Conservation (phyloP, 208 protist genomes). For the Leishmania major region DNA sequence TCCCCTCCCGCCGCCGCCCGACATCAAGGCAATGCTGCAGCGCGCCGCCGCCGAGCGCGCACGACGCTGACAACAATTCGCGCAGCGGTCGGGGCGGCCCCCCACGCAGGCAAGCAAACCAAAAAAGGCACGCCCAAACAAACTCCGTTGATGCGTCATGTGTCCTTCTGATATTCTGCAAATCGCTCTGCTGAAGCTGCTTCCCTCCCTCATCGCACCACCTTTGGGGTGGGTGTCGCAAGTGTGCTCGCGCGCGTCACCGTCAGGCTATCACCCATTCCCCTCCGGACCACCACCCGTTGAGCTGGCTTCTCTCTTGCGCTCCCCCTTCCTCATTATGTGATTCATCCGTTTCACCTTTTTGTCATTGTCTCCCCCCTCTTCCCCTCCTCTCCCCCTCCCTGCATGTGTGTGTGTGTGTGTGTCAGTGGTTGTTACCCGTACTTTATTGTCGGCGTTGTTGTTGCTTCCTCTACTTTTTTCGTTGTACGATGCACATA, state of each 20-base stretch:
- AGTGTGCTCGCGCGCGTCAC: background rate
- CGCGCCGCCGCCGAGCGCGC: conserved; percentile 71
- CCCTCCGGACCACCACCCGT: background rate
- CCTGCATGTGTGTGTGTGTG: background rate
- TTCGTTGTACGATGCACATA: conserved; percentile 4
- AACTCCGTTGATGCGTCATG: background rate
- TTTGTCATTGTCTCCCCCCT: background rate
- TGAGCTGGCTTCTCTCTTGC: background rate
- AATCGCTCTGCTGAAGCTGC: background rate
- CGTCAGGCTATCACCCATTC: background rate
- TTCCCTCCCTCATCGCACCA: background rate
- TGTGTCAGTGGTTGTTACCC: too few species aligned
- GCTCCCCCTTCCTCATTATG: background rate
- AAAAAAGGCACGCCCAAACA: background rate
- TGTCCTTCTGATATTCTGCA: background rate
- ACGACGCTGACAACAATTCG: conserved; percentile 37
- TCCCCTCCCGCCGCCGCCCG: conserved; percentile 16
- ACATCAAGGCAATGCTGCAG: conserved; percentile 86
- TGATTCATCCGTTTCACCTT: background rate
- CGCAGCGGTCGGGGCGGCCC: background rate
- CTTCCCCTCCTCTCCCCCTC: background rate
- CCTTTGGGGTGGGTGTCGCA: background rate
- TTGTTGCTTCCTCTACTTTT: background rate
- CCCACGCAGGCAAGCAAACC: background rate
- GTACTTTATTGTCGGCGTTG: background rate